Conservation (phyloP, 495 filamentous ascomycete genomes). For the Cryomyces antarcticus region DNA sequence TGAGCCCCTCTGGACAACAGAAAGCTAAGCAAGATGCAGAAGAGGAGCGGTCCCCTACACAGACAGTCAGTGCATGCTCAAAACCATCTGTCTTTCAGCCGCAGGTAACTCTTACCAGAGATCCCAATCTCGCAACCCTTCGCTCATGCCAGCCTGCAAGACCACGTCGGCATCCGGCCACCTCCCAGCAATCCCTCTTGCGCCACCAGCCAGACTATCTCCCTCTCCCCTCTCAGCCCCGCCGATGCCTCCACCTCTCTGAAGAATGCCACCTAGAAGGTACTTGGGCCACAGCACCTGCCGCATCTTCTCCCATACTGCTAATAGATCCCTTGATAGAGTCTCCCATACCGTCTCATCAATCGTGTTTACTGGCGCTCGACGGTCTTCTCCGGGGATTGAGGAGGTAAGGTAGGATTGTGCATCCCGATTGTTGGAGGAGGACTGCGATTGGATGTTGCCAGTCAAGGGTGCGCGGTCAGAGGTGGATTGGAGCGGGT, state of each 20-base stretch:
- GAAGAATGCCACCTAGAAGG: conserved; percentile 52
- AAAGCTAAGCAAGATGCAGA: conserved; percentile 71
- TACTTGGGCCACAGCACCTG: conserved; percentile 97
- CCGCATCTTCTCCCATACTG: conserved; percentile 93
- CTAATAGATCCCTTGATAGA: conserved; percentile 69
- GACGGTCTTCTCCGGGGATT: conserved; percentile 87
- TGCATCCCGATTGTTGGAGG: conserved; percentile 26
- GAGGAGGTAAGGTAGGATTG: conserved; percentile 63
- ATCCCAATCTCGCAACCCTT: conserved; percentile 87
- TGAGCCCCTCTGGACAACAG: conserved; percentile 61
- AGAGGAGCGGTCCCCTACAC: conserved; percentile 64
- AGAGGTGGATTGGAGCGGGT: conserved; percentile 51
- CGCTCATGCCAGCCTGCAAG: conserved; percentile 61
- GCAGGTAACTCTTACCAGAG: conserved; percentile 40
- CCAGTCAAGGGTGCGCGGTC: conserved; percentile 61
- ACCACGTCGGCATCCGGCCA: conserved; percentile 55
- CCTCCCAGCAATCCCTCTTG: conserved; percentile 41
- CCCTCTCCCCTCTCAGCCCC: conserved; percentile 45
- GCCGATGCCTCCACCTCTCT: conserved; percentile 46
- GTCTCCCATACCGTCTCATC: conserved; percentile 96
- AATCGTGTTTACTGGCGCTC: conserved; percentile 79
- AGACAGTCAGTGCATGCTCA: too few relatives aligned
- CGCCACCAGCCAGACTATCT: conserved; percentile 38
- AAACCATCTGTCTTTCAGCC: too few relatives aligned
- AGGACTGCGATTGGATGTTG: conserved; percentile 45